Evolutionary conservation across 1,284 basidiomycete genomes (phyloP).

Genomic region (Microbotryum saponariae): DNA sequence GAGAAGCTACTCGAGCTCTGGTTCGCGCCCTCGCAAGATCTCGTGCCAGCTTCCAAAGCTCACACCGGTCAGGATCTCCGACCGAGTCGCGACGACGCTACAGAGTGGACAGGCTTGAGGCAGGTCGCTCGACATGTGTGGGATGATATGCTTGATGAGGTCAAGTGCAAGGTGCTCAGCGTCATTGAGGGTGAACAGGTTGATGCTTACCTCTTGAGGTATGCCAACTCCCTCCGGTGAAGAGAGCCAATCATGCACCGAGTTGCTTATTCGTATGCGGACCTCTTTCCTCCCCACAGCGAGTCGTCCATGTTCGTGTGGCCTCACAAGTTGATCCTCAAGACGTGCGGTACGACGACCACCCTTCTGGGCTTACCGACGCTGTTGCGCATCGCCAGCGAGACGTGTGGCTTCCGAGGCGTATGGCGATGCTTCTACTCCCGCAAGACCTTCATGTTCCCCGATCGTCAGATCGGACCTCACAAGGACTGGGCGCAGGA

Average conservation of each 20-base stretch:
- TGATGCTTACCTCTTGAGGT: conserved; percentile 96
- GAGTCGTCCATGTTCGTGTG: conserved; percentile 97
- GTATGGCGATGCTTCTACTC: conserved; percentile 92
- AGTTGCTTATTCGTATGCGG: neutral
- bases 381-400: conserved; percentile 80
- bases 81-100: too few relatives aligned
- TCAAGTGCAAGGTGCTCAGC: conserved; percentile 93
- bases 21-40: conserved; percentile 73
- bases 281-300: conserved; percentile 46
- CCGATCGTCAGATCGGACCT: conserved; percentile 86
- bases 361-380: conserved; percentile 88
- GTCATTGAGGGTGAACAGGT: conserved; percentile 76
- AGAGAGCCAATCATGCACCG: neutral
- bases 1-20: conserved; percentile 98
- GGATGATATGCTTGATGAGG: conserved; percentile 96
- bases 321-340: conserved; percentile 91
- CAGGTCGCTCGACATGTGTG: conserved; percentile 68
- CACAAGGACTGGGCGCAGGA: conserved; percentile 93
- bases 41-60: conserved; percentile 47
- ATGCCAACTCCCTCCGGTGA: conserved; percentile 35
- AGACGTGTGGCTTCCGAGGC: conserved; percentile 62
- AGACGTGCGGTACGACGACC: conserved; percentile 97
- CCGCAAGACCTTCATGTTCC: conserved; percentile 98
- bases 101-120: conserved; percentile 55
- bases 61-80: conserved; percentile 15